Evolutionary conservation across 2,329 filamentous ascomycete species (phyloP).

Genomic region (Colletotrichum phormii): DNA sequence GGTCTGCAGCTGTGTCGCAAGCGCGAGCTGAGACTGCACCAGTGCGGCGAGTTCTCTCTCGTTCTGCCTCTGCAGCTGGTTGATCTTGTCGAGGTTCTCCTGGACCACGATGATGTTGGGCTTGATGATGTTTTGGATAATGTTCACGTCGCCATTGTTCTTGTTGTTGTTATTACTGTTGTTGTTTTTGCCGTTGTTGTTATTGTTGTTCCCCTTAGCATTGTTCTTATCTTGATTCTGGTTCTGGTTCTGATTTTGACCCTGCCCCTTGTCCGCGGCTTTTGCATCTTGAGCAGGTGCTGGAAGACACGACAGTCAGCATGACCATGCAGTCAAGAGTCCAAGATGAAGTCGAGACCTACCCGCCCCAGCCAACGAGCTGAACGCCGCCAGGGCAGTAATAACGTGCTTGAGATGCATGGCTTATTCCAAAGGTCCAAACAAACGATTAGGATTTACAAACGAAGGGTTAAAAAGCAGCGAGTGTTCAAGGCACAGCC

Average conservation of each 20-base stretch:
- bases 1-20: slow-evolving; percentile 50
- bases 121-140: slow-evolving; percentile 41
- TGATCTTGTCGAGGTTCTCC: slow-evolving; percentile 50
- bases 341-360: slow-evolving; percentile 15
- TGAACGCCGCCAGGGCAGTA: slow-evolving; percentile 43
- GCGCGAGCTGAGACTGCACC: slow-evolving; percentile 49
- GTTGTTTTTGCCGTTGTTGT: background rate
- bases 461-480: background rate
- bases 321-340: too few species aligned
- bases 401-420: slow-evolving; percentile 44
- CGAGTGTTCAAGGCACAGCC: slow-evolving; percentile 23
- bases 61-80: slow-evolving; percentile 47
- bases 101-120: slow-evolving; percentile 47
- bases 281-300: slow-evolving; percentile 25
- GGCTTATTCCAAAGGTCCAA: background rate
- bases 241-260: slow-evolving; percentile 6
- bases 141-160: slow-evolving; percentile 37
- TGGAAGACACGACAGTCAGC: slow-evolving; percentile 4
- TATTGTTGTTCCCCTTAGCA: background rate
- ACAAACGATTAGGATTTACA: slow-evolving; percentile 7
- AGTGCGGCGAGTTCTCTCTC: slow-evolving; percentile 52
- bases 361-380: slow-evolving; percentile 45
- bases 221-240: slow-evolving; percentile 11
- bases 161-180: slow-evolving; percentile 7
- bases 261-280: slow-evolving; percentile 6